These are phyloP conservation scores for Paracoccidioides lutzii DNA, from an alignment of 2,329 filamentous ascomycete genomes.

Conservation along the genomic window DNA sequence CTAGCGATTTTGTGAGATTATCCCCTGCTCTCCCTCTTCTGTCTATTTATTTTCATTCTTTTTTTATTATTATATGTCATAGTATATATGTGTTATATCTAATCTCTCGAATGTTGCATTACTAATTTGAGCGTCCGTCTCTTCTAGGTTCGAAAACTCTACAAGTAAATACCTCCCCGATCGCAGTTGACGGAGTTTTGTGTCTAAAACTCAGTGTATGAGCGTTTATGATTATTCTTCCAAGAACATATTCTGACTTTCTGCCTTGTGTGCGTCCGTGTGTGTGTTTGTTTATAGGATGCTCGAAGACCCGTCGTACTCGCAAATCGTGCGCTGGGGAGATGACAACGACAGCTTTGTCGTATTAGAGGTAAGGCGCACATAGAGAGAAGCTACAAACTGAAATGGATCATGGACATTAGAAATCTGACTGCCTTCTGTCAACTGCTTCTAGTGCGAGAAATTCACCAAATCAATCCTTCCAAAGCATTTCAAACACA, in stretches of 20 bases:
- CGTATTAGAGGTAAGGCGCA: slow-evolving; percentile 65
- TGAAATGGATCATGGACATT: background rate
- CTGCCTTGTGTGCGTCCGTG: no score
- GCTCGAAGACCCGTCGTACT: slow-evolving; percentile 88
- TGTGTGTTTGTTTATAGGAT: slow-evolving; percentile 47
- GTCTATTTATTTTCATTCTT: no score
- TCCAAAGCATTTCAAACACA: slow-evolving; percentile 98
- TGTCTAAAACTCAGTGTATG: slow-evolving; percentile 7
- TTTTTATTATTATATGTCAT: background rate
- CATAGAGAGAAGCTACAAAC: background rate
- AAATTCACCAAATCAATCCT: slow-evolving; percentile 96
- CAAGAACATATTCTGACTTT: background rate
- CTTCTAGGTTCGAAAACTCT: slow-evolving; percentile 81
- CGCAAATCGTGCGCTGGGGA: slow-evolving; percentile 88
- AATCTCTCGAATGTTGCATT: slow-evolving; percentile 8
- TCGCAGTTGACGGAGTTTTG: slow-evolving; percentile 2
- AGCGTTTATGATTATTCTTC: background rate
- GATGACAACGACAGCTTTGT: slow-evolving; percentile 93
- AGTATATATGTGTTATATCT: background rate
- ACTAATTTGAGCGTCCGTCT: slow-evolving; percentile 19
- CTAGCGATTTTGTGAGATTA: slow-evolving; percentile 81
- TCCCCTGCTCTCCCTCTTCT: slow-evolving; percentile 4
- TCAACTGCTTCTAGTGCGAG: slow-evolving; percentile 56
- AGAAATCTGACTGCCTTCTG: background rate
- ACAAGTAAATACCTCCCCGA: slow-evolving; percentile 57